These are phyloP conservation scores for Psilocybe tampanensis DNA, from an alignment of 768 basidiomycete genomes.

Conservation along the genomic window DNA sequence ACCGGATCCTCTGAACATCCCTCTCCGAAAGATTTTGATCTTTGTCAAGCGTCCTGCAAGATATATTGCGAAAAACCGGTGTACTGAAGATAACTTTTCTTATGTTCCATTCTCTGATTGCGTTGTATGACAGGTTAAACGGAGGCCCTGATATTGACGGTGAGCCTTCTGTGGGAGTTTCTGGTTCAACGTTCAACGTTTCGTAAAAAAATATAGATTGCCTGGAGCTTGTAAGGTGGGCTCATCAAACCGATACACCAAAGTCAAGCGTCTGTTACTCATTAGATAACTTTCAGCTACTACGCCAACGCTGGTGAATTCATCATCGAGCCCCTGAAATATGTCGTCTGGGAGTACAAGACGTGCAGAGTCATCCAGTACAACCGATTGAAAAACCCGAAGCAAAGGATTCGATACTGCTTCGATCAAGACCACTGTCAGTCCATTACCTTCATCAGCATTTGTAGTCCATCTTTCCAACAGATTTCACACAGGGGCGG, in stretches of 20 bases:
- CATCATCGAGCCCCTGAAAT: slow-evolving; percentile 13
- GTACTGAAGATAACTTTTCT: neutral
- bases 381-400: slow-evolving; percentile 8
- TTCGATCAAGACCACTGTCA: slow-evolving; percentile 17
- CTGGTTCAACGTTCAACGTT: too few relatives aligned
- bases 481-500: slow-evolving; percentile 11
- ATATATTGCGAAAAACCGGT: slow-evolving; percentile 14
- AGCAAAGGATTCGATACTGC: slow-evolving; percentile 17
- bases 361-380: slow-evolving; percentile 17
- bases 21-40: slow-evolving; percentile 9
- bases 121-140: neutral
- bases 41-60: slow-evolving; percentile 10
- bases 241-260: neutral
- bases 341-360: slow-evolving; percentile 17
- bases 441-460: neutral
- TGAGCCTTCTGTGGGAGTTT: too few relatives aligned
- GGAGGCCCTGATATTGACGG: neutral
- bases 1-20: neutral
- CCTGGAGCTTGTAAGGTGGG: neutral
- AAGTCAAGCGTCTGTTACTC: neutral
- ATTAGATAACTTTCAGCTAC: slow-evolving; percentile 2
- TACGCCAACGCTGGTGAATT: slow-evolving; percentile 8
- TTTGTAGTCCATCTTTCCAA: neutral
- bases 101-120: neutral
- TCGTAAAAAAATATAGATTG: neutral